phyloP scores from a whole-genome alignment of 768 basidiomycete species.

The Russula earlei region DNA sequence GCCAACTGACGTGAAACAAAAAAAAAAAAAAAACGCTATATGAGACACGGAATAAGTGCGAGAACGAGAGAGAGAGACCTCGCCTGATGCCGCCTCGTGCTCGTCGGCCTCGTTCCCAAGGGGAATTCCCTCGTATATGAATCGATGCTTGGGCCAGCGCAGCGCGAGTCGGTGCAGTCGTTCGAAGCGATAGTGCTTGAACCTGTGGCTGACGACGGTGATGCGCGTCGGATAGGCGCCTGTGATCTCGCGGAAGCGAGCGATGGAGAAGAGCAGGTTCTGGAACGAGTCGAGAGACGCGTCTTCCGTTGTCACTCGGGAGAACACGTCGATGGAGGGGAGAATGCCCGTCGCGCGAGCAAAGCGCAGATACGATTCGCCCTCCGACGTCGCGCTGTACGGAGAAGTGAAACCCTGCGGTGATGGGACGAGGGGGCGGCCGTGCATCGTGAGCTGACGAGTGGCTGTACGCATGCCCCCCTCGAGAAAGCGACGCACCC shows the following conservation, averaged over 20 bases:
- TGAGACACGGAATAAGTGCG: background rate
- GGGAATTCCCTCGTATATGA: slow-evolving; percentile 79
- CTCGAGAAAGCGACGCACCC: slow-evolving; percentile 45
- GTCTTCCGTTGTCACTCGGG: slow-evolving; percentile 61
- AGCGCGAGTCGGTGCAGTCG: slow-evolving; percentile 79
- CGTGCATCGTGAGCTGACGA: too few species aligned
- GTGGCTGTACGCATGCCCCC: too few species aligned
- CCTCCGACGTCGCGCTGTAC: slow-evolving; percentile 72
- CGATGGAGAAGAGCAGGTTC: slow-evolving; percentile 83
- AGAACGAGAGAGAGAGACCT: slow-evolving; percentile 38
- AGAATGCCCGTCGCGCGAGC: slow-evolving; percentile 55
- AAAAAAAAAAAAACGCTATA: background rate
- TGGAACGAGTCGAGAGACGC: slow-evolving; percentile 87
- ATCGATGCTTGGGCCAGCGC: slow-evolving; percentile 56
- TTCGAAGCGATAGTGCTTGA: slow-evolving; percentile 76
- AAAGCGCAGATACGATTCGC: slow-evolving; percentile 78
- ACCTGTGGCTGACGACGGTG: slow-evolving; percentile 86
- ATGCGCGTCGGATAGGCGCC: slow-evolving; percentile 64
- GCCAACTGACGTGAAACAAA: slow-evolving; percentile 34
- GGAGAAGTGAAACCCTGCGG: slow-evolving; percentile 70
- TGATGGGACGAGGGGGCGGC: background rate
- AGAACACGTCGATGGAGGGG: slow-evolving; percentile 25
- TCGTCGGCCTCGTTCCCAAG: slow-evolving; percentile 37
- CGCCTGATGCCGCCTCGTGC: slow-evolving; percentile 53
- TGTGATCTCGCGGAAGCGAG: slow-evolving; percentile 82